A percentile compares a stretch with the other conserved stretches of the same genome.
phyloP scores from a whole-genome alignment of 768 basidiomycete species.

The Multifurca ochricompacta region DNA sequence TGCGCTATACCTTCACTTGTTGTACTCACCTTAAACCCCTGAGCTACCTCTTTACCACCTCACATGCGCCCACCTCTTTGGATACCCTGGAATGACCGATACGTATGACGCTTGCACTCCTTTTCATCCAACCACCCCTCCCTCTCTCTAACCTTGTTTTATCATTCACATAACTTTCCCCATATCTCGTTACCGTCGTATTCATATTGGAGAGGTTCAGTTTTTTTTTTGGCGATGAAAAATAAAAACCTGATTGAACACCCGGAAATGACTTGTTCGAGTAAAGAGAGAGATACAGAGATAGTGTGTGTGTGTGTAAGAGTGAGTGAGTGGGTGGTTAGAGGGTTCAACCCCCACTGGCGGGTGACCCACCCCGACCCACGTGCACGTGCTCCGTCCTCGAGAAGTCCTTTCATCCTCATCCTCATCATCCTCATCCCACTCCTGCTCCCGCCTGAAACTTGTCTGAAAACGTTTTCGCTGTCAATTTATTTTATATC shows the following conservation, averaged over 20 bases:
- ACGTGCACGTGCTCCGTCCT: background rate
- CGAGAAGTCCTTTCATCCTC: no score
- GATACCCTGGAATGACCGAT: slow-evolving; percentile 21
- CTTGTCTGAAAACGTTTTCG: no score
- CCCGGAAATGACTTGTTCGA: background rate
- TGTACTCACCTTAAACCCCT: slow-evolving; percentile 14
- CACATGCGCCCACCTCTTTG: slow-evolving; percentile 7
- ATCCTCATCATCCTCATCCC: no score
- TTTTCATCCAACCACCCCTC: slow-evolving; percentile 3
- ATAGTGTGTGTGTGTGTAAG: background rate
- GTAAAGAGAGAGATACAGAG: no score
- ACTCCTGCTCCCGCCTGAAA: no score
- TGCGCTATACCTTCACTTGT: slow-evolving; percentile 15
- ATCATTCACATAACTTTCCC: slow-evolving; percentile 10
- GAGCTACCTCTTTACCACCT: slow-evolving; percentile 2
- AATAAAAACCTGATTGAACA: slow-evolving; percentile 11
- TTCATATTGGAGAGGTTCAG: background rate
- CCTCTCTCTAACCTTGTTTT: slow-evolving; percentile 13
- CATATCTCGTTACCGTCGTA: background rate
- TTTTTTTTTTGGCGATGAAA: slow-evolving; percentile 12
- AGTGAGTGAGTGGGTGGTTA: background rate
- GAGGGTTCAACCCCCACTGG: no score
- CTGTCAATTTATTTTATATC: no score
- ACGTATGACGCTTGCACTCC: slow-evolving; percentile 18
- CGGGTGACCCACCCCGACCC: no score